Evolutionary conservation across 192 early-diverging fungal genomes (phyloP), one percentile per base, ranked within the genome.

Genomic region (Coemansia umbellata): DNA sequence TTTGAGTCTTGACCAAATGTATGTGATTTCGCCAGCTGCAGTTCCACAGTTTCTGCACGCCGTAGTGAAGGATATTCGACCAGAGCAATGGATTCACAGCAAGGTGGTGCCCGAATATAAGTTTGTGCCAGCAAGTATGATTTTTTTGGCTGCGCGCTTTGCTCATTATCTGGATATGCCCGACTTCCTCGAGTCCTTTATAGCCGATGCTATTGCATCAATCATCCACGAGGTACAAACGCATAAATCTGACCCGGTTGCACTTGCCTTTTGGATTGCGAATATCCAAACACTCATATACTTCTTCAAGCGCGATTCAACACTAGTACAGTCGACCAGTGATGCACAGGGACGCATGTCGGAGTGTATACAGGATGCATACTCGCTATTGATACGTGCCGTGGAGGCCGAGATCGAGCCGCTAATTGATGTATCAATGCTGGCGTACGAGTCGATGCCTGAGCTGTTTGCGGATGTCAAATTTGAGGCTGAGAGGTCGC

Each of bases 1-100:
- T 13, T 91, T 92, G 69, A 71, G 82, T 58, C 84, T 85, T 11
- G 88, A 93, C 75, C 92, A 98, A 66, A 98, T 98, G 95, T 87
- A 92, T 78, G 93, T 95, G n/a, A 92, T 95, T 66, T 85, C 86
- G 44, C 80, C 78, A 48, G 78, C 83, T 24, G 83, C 84, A 6
- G 73, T 92, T 39, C 78, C 82, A 10, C 79, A 80, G 50, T 87
- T 94, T 45, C 81, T 97, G 31, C 69, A 87, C 43, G 80, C 82
- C 0, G 80, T 85, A 14, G 80, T 97, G 54, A 80, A 71, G 14
- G 74, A 82, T 24, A 81, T 92, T 33, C 76, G 80, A 45, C 86
- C 88, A 0, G 73, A 80, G 24, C 77, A 76, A 31, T 78, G 81
- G 57, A 74, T 78, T 19, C 66, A 69, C 45, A 37, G 22, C 26